Base-by-base conservation (phyloP, 108 stramenopile species). In the Aureococcus anophagefferens region DNA sequence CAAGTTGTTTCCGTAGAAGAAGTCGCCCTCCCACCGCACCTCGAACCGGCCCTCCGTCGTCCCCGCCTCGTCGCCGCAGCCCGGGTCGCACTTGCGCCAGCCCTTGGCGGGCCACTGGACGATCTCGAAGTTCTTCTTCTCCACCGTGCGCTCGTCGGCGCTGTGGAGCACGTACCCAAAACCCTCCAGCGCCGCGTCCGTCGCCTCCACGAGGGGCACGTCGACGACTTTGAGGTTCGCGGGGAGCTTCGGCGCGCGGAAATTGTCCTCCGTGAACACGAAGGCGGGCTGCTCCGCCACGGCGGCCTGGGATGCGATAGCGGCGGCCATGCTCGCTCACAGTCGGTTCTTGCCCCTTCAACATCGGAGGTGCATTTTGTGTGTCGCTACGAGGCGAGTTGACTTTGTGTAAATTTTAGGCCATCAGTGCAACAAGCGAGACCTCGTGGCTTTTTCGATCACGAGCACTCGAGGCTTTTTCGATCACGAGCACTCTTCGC, bases 91-190 rank as follows among this genome's bases (percentile, higher is more conserved):
- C 70, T 63, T 16, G 15, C 70, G 16, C 46, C 70, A 62, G 13
- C 70, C 70, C 45, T 14, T 14, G 14, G 33, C 63, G 11, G 70
- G 70, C 70, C 70, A 71, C 16, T 51, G 16, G 14, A 71, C 70
- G 28, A 71, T 71, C 33, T 71, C 70, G 64, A 71, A 71, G 15
- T 64, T 71, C 62, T 64, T 62, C 28, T 69, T 69, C 28, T 69
- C 68, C 28, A 29, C 30, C 29, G 68, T 69, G 14, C 16, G 18
- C 14, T 69, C 68, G 29, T 69, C 59, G 14, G 15, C 14, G 14
- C n/a, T 37, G 29, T 69, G 34, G n/a, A 69, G 16, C 14, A 69
- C 21, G 21, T 37, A 37, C 29, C 68, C 68, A 37, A 29, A 30
- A 25, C 65, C 65, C 29, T 65, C 65, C 21, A 65, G 65, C 25